Evolutionary conservation across 2,329 filamentous ascomycete species (phyloP), one percentile per base, ranked within the genome.

Genomic region (Penicillium sp.): DNA sequence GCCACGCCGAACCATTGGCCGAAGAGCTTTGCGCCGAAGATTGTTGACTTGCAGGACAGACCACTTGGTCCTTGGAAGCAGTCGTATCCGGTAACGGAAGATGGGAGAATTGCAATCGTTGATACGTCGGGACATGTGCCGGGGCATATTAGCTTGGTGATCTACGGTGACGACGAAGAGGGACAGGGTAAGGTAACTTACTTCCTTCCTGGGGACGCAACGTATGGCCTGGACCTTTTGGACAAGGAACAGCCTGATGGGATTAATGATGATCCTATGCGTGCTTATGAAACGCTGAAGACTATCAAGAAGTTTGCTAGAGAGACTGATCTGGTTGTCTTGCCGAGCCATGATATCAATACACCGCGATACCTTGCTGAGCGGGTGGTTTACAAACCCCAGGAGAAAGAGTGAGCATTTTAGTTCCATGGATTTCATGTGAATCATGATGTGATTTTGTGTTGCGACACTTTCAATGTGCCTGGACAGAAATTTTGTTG

Each of bases 51-150:
- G 7, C 44, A 56, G n/a, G 62, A 63, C 14, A 43, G 45, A 2
- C 23, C 62, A 2, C 48, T 72, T 27, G 70, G 70, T 3, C 70
- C 70, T 0, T 73, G 68, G 61, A 57, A 53, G 18, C 46, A 63
- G 18, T 66, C 62, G 5, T 65, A 60, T 50, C 63, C 62, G 8
- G 50, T 74, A 8, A 71, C 71, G 7, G 43, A 43, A 2, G 65
- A 72, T 60, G 69, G 66, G 0, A 62, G 47, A 9, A 57, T 74
- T 16, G 59, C 66, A 0, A 65, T 64, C 6, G 67, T 73, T 1
- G 64, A 69, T 41, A 74, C 71, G 5, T 67, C 70, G 10, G 71
- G 71, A 7, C 70, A 74, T 51, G 67, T 71, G 4, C 65, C 65
- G 1, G 70, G 71, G 0, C 71, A 74, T 50, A 56, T 72, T 9